Evolutionary conservation across 345 rosid species (phyloP), one percentile per base, ranked within the genome.

Genomic region (Diplotaxis tenuifolia): DNA sequence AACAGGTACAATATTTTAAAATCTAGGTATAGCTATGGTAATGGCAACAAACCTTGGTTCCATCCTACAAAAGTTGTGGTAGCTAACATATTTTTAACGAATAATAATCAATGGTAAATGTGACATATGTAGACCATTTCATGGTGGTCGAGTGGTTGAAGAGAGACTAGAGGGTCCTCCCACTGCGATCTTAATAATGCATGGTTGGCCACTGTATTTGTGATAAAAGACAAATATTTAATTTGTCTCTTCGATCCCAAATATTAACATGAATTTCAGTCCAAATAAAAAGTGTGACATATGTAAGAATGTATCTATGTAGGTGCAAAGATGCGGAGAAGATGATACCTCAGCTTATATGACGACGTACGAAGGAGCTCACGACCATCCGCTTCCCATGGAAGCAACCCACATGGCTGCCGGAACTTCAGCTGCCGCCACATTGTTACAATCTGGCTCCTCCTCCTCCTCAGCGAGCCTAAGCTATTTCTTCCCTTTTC

Each of bases 1-100:
- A 93, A 80, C 98, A 93, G 92, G 97, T 92, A 80, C 47, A 58
- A 47, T 61, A 34, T 16, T 49, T 7, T 27, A 25, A 23, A 61
- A 31, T 31, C 58, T 42, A 42, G 14, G 6, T 42, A 42, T 42
- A n/a, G 18, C 18, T 5, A n/a, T 40, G 49, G 49, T 40, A n/a
- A n/a, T 42, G 50, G 8, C 50, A 42, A 11, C 4, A 49, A 9
- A 21, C 16, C 16, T 65, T 29, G 29, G 23, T 15, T 65, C 23
- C 5, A 15, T 65, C 57, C 18, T 16, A 65, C 3, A 47, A 65
- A 49, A 58, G 1, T 27, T 2, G 14, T 6, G 58, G 40, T 28
- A 27, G 15, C 9, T 42, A 19, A 6, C n/a, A n/a, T n/a, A 45
- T 2, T 4, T 40, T 42, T 5, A 1, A 42, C 14, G 2, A 19